Evolutionary conservation across 2,329 filamentous ascomycete species (phyloP).

Genomic region (Penicillium freii): DNA sequence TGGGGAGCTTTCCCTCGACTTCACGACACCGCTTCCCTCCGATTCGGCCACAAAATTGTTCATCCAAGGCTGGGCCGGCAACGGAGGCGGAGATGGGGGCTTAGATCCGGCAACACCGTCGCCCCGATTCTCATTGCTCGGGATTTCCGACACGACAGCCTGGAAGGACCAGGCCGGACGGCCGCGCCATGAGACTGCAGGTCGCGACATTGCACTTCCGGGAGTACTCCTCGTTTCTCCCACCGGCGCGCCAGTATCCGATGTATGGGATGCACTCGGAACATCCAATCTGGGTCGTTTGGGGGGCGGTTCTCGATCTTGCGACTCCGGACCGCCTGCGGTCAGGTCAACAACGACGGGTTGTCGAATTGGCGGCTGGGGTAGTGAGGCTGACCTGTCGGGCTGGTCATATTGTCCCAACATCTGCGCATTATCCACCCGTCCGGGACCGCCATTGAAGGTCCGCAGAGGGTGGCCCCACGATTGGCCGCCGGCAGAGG

Average conservation of each 20-base stretch:
- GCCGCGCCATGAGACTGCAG: conserved; percentile 34
- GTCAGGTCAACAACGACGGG: conserved; percentile 41
- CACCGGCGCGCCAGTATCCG: conserved; percentile 23
- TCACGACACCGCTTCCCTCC: conserved; percentile 12
- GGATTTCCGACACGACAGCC: conserved; percentile 36
- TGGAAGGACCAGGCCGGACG: conserved; percentile 44
- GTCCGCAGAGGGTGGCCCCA: conserved; percentile 37
- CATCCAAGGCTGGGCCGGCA: conserved; percentile 41
- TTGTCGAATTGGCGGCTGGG: conserved; percentile 27
- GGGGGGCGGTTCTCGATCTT: conserved; percentile 36
- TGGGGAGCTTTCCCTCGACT: conserved; percentile 25
- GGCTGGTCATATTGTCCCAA: conserved; percentile 24
- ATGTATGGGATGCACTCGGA: conserved; percentile 19
- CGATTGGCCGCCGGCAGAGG: conserved; percentile 41
- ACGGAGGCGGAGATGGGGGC: conserved; percentile 35
- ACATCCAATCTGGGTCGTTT: conserved; percentile 40
- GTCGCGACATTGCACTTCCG: conserved; percentile 26
- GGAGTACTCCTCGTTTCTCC: conserved; percentile 33
- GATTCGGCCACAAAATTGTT: conserved; percentile 20
- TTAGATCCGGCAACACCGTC: conserved; percentile 24
- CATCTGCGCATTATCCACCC: conserved; percentile 27
- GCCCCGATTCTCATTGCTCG: conserved; percentile 25
- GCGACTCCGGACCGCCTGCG: conserved; percentile 27
- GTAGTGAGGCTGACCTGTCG: conserved; percentile 26
- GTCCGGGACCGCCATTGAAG: conserved; percentile 32